Evolutionary conservation across 805 yeast species (phyloP).

Genomic region (Starmera caribaea): DNA sequence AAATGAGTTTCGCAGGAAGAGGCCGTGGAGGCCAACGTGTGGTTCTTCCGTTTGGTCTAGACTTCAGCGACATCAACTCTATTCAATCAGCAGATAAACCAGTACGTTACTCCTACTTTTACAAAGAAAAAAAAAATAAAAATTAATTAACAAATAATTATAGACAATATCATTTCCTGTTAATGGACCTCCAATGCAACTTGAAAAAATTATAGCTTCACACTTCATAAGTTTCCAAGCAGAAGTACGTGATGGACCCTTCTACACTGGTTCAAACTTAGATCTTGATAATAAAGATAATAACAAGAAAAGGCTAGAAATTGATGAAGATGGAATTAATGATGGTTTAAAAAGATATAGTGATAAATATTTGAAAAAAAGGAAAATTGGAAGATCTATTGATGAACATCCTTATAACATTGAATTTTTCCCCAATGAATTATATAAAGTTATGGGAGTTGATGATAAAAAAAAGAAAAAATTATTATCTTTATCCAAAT

Average conservation of each 20-base stretch:
- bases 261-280: constrained; percentile 47
- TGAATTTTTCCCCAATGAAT: constrained; percentile 69
- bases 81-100: constrained; percentile 26
- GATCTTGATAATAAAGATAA: constrained; percentile 19
- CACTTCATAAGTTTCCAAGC: constrained; percentile 46
- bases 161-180: constrained; percentile 46
- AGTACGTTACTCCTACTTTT: no score
- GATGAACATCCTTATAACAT: constrained; percentile 70
- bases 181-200: constrained; percentile 43
- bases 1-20: constrained; percentile 47
- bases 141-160: constrained; percentile 15
- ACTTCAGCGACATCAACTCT: constrained; percentile 47
- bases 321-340: constrained; percentile 31
- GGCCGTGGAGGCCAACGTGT: constrained; percentile 32
- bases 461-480: constrained; percentile 42
- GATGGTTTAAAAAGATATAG: constrained; percentile 80
- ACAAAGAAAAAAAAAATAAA: neutral
- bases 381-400: constrained; percentile 60
- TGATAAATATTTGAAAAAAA: constrained; percentile 65
- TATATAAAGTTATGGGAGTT: constrained; percentile 63
- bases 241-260: constrained; percentile 54
- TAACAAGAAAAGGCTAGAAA: constrained; percentile 16
- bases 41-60: constrained; percentile 63
- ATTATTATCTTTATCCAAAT: constrained; percentile 30
- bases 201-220: constrained; percentile 43